Conservation (phyloP, 2,329 filamentous ascomycete genomes). For the Phialocephala subalpina region DNA sequence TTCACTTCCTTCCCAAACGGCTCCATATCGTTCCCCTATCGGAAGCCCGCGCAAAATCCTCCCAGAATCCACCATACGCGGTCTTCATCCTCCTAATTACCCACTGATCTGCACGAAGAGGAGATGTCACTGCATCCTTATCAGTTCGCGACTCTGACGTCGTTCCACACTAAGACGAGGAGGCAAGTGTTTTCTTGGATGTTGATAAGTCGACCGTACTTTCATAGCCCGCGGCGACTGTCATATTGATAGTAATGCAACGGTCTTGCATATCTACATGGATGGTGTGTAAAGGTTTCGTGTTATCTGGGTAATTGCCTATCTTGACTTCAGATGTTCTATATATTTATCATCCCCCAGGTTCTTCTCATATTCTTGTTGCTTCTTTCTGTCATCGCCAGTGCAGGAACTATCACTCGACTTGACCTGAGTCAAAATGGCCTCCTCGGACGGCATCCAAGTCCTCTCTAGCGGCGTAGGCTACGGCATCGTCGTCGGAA, state of each 20-base stretch:
- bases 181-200: background rate
- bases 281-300: background rate
- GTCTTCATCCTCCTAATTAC: background rate
- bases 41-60: background rate
- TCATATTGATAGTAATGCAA: too few species aligned
- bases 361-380: background rate
- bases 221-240: too few species aligned
- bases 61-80: background rate
- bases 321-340: background rate
- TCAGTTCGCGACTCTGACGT: background rate
- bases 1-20: background rate
- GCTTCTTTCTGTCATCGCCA: background rate
- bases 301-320: slow-evolving; percentile 4
- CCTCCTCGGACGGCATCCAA: background rate
- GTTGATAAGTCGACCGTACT: too few species aligned
- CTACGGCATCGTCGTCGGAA: slow-evolving; percentile 2
- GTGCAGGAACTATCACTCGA: background rate
- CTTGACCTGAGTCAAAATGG: background rate
- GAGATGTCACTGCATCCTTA: background rate
- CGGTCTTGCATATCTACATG: background rate
- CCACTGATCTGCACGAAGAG: background rate
- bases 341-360: background rate
- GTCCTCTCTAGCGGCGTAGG: background rate
- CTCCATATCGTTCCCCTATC: background rate
- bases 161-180: too few species aligned